Evolutionary conservation across 176 grass and related monocot species (phyloP).

Genomic region (Stipa capillata): DNA sequence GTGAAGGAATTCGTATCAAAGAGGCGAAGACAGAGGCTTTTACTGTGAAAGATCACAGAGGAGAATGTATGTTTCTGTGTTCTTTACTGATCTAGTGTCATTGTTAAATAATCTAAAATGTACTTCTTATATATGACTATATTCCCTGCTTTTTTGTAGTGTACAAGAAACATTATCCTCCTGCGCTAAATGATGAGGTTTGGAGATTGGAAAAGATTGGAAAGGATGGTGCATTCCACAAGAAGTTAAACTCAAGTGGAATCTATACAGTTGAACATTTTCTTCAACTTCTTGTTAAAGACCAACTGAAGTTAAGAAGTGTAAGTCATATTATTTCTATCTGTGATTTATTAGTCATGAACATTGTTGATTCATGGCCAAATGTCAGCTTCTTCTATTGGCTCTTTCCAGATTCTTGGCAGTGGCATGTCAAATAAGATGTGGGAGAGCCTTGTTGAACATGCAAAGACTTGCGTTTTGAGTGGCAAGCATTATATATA

Average conservation of each 20-base stretch:
- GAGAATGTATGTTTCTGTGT: slow-evolving; percentile 64
- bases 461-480: slow-evolving; percentile 78
- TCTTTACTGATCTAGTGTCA: neutral
- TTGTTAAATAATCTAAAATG: slow-evolving; percentile 13
- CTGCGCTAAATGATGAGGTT: slow-evolving; percentile 72
- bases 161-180: slow-evolving; percentile 94
- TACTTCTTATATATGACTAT: slow-evolving; percentile 7
- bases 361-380: neutral
- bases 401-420: slow-evolving; percentile 57
- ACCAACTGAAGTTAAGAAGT: slow-evolving; percentile 67
- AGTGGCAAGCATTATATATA: slow-evolving; percentile 86
- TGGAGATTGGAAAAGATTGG: slow-evolving; percentile 95
- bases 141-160: slow-evolving; percentile 33
- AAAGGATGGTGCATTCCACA: slow-evolving; percentile 82
- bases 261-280: slow-evolving; percentile 79
- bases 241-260: slow-evolving; percentile 52
- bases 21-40: slow-evolving; percentile 92
- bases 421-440: slow-evolving; percentile 82
- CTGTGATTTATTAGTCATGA: neutral
- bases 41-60: slow-evolving; percentile 88
- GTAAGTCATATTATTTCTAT: slow-evolving; percentile 40
- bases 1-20: slow-evolving; percentile 64
- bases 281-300: slow-evolving; percentile 69
- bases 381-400: neutral
- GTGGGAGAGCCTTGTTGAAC: slow-evolving; percentile 90